Conservation (phyloP, 768 basidiomycete genomes). For the Tubosaeta sp. region DNA sequence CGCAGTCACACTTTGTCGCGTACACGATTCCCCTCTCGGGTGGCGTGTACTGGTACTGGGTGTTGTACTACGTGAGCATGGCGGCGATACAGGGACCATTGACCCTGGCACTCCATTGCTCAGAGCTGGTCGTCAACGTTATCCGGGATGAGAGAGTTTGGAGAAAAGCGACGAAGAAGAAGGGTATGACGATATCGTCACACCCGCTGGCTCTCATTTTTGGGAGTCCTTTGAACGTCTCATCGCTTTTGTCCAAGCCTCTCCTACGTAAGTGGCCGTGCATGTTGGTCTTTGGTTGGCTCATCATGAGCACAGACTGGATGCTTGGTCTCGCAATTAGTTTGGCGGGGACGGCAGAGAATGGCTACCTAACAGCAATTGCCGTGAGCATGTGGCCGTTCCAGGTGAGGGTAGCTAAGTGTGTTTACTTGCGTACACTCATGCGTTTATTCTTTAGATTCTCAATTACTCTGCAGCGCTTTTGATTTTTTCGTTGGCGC, state of each 20-base stretch:
- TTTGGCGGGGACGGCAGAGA: conserved; percentile 12
- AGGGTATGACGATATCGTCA: conserved; percentile 14
- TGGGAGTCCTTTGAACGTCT: conserved; percentile 13
- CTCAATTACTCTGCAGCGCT: conserved; percentile 23
- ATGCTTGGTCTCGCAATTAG: conserved; percentile 30
- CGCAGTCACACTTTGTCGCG: conserved; percentile 14
- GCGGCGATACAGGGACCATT: conserved; percentile 25
- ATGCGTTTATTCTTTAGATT: conserved; percentile 13
- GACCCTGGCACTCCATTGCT: conserved; percentile 27
- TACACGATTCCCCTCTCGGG: conserved; percentile 21
- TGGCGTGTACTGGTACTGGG: conserved; percentile 22
- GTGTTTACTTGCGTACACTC: background rate
- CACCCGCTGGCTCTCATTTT: conserved; percentile 23
- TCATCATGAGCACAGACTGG: conserved; percentile 20
- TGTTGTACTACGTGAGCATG: conserved; percentile 23
- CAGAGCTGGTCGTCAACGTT: conserved; percentile 27
- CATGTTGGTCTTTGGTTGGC: background rate
- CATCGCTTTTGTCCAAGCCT: conserved; percentile 20
- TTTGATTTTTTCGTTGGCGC: conserved; percentile 15
- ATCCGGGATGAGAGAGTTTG: conserved; percentile 27
- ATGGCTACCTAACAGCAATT: conserved; percentile 11
- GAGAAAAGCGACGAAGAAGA: conserved; percentile 18
- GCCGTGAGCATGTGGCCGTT: conserved; percentile 24
- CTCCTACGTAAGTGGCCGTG: conserved; percentile 21
- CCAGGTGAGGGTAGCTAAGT: conserved; percentile 15